Evolutionary conservation across 495 filamentous ascomycete species (phyloP).

Genomic region (Neurospora discreta): DNA sequence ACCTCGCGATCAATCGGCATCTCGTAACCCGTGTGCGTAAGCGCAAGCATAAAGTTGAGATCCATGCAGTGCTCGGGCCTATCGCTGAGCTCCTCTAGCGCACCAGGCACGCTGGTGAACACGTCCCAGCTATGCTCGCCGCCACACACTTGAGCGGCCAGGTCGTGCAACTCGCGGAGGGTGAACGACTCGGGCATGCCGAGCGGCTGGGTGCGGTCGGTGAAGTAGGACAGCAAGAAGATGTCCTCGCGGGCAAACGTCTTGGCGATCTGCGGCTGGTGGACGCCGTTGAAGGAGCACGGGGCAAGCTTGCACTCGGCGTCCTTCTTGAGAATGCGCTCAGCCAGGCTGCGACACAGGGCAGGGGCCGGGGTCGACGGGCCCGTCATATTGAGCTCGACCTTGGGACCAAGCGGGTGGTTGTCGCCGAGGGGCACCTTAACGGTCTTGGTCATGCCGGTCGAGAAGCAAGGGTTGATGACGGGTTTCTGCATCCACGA

Average conservation of each 20-base stretch:
- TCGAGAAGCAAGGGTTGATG: conserved; percentile 78
- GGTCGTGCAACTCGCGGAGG: conserved; percentile 71
- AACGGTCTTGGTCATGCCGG: conserved; percentile 60
- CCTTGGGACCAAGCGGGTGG: conserved; percentile 47
- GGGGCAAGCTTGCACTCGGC: conserved; percentile 69
- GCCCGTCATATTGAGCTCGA: conserved; percentile 82
- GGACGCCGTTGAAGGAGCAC: conserved; percentile 94
- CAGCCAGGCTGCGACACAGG: conserved; percentile 80
- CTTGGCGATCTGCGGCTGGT: conserved; percentile 86
- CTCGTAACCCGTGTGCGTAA: conserved; percentile 93
- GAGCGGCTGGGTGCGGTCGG: conserved; percentile 78
- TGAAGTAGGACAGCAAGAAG: conserved; percentile 96
- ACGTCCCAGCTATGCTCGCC: conserved; percentile 68
- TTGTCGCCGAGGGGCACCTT: conserved; percentile 51
- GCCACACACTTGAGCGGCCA: conserved; percentile 72
- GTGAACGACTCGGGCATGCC: conserved; percentile 96
- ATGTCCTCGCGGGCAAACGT: conserved; percentile 88
- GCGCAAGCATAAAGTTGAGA: conserved; percentile 84
- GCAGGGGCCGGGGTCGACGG: conserved; percentile 61
- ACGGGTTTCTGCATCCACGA: conserved; percentile 55
- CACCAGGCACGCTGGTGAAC: conserved; percentile 62
- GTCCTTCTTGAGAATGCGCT: conserved; percentile 85
- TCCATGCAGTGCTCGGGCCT: conserved; percentile 89
- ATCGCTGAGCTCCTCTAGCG: conserved; percentile 60
- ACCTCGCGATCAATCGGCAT: conserved; percentile 96